Conservation (phyloP, 352 stramenopile genomes). For the Aphanomyces cochlioides region DNA sequence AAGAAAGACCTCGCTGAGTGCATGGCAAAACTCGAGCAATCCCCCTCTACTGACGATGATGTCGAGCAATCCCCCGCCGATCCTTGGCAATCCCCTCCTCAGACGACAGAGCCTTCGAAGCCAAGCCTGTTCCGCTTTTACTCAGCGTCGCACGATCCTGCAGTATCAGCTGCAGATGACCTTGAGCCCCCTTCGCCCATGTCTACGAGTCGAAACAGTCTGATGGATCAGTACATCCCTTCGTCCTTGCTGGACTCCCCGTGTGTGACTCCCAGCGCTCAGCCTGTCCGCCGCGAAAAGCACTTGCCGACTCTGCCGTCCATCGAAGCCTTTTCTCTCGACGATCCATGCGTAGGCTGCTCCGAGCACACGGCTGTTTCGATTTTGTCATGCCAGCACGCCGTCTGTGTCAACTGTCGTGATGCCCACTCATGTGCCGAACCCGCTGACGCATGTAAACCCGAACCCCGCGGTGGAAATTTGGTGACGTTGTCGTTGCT, state of each 20-base stretch:
- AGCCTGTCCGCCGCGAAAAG: conserved; percentile 15
- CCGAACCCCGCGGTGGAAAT: no score
- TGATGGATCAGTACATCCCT: conserved; percentile 78
- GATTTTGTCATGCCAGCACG: no score
- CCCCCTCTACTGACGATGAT: background rate
- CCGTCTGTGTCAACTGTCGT: no score
- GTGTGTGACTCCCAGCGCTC: conserved; percentile 59
- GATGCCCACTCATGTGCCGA: no score
- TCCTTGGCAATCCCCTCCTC: background rate
- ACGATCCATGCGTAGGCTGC: no score
- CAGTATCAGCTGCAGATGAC: conserved; percentile 19
- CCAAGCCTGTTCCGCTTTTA: no score
- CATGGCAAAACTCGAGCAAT: background rate
- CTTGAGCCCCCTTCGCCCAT: conserved; percentile 46
- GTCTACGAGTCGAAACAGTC: conserved; percentile 57
- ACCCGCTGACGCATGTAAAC: no score
- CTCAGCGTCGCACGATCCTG: no score
- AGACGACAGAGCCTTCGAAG: no score
- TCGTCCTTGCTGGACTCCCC: conserved; percentile 76
- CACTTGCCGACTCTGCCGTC: background rate
- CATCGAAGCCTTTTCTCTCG: no score
- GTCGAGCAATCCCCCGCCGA: background rate
- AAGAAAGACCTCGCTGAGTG: conserved; percentile 12
- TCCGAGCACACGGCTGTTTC: no score
- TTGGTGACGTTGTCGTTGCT: no score